phyloP scores from a whole-genome alignment of 2,329 filamentous ascomycete species.

The Fusarium paranaense region DNA sequence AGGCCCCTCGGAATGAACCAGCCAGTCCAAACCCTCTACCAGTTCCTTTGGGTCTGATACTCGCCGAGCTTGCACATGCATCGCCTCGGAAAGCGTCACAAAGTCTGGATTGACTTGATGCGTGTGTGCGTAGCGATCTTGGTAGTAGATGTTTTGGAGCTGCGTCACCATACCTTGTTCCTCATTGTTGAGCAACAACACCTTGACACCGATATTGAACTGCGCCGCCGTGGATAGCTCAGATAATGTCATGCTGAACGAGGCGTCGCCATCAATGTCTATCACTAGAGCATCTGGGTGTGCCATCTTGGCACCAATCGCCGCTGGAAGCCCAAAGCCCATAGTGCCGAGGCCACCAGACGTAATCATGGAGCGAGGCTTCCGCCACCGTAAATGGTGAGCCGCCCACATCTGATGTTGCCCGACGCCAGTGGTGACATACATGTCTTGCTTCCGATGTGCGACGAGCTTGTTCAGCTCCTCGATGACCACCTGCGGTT shows the following conservation, averaged over 20 bases:
- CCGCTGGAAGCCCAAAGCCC: conserved; percentile 94
- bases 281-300: conserved; percentile 83
- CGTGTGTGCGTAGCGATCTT: conserved; percentile 91
- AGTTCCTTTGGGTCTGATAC: conserved; percentile 82
- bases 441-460: conserved; percentile 82
- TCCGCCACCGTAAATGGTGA: conserved; percentile 94
- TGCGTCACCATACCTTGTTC: conserved; percentile 98
- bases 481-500: conserved; percentile 93
- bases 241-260: conserved; percentile 98
- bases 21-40: conserved; percentile 83
- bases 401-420: conserved; percentile 99
- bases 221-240: conserved; percentile 93
- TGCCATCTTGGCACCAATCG: conserved; percentile 92
- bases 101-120: conserved; percentile 98
- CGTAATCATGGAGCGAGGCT: conserved; percentile 94
- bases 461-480: conserved; percentile 88
- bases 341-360: conserved; percentile 90
- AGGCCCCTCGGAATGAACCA: conserved; percentile 90
- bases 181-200: conserved; percentile 96
- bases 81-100: conserved; percentile 90
- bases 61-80: conserved; percentile 83
- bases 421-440: conserved; percentile 93
- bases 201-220: conserved; percentile 96
- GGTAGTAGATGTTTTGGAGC: conserved; percentile 97
- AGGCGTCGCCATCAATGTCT: conserved; percentile 97